Evolutionary conservation across 768 basidiomycete species (phyloP), one percentile per base, ranked within the genome.

Genomic region (Hypholoma fasciculare): DNA sequence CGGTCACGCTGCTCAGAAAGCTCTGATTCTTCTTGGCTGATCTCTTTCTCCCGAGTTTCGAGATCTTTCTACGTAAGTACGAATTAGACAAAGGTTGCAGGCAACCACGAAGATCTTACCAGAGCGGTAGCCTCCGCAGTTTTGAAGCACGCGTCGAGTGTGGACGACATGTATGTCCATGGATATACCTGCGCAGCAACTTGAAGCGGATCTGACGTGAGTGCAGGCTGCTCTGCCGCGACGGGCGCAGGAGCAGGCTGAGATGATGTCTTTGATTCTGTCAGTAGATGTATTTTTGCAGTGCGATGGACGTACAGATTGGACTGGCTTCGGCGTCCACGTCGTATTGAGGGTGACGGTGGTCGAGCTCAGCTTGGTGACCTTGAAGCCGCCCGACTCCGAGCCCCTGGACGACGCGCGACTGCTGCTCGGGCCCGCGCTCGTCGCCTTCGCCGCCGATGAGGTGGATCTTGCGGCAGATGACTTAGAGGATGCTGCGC

Each of bases 81-180:
- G 48, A 20, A 19, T 30, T 11, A 39, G 17, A 57, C 39, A 9
- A 34, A 34, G 6, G 6, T 9, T 34, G 30, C 40, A 46, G 14
- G 12, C 36, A 30, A 42, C 47, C 56, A 48, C 38, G 27, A 20
- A 11, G 20, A 17, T 30, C 72, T 9, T 60, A 71, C 78, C 54
- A 68, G 70, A 4, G 77, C 77, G 16, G 70, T 55, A 47, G 70
- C 61, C 64, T 80, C 74, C 12, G 80, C 71, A 14, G 68, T 59
- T 17, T 76, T 60, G 63, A 84, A 80, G 55, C 77, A 80, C 2
- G 79, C 79, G 14, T 85, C 81, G 34, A 87, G 70, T 1, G 80
- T 81, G 11, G 82, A 79, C 4, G 76, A 76, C 85, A 88, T 87
- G 61, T 81, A 82, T 27, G 79, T 57, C 86, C 85, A 87, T 59